These are phyloP conservation scores for Yarrowia sp. DNA, from an alignment of 805 yeast species.

Conservation along the genomic window DNA sequence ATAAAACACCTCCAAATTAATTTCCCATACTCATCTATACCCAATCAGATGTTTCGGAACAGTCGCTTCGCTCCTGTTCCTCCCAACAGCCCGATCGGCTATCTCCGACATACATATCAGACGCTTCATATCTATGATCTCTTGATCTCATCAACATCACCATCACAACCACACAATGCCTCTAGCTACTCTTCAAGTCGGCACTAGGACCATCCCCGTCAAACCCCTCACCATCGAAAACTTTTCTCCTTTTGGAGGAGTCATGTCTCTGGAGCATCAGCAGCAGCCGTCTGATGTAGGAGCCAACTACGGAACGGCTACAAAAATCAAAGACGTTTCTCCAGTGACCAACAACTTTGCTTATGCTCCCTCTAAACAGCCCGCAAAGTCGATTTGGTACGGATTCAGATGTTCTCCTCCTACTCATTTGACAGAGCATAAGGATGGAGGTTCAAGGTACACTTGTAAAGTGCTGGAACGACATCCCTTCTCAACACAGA, in stretches of 20 bases:
- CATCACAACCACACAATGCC: background rate
- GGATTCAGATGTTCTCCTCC: slow-evolving; percentile 81
- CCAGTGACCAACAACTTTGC: slow-evolving; percentile 56
- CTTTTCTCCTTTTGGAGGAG: slow-evolving; percentile 70
- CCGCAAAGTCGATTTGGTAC: slow-evolving; percentile 71
- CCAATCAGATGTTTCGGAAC: no score
- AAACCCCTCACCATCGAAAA: slow-evolving; percentile 30
- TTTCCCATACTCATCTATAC: background rate
- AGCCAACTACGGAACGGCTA: slow-evolving; percentile 95
- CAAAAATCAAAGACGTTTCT: slow-evolving; percentile 70
- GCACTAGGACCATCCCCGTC: background rate
- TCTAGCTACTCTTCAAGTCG: slow-evolving; percentile 5
- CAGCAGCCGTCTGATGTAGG: slow-evolving; percentile 47
- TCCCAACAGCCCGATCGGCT: slow-evolving; percentile 23
- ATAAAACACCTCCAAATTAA: no score
- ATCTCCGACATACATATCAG: background rate
- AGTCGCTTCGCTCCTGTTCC: no score
- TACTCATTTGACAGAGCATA: slow-evolving; percentile 48
- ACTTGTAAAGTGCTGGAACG: slow-evolving; percentile 73
- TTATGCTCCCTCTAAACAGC: slow-evolving; percentile 47
- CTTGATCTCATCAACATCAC: background rate
- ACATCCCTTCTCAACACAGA: slow-evolving; percentile 86
- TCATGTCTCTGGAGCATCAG: slow-evolving; percentile 76
- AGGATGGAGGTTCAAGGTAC: slow-evolving; percentile 39
- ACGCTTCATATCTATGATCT: background rate